Evolutionary conservation across 2,329 filamentous ascomycete species (phyloP).

Genomic region (Parafenestella ontariensis): DNA sequence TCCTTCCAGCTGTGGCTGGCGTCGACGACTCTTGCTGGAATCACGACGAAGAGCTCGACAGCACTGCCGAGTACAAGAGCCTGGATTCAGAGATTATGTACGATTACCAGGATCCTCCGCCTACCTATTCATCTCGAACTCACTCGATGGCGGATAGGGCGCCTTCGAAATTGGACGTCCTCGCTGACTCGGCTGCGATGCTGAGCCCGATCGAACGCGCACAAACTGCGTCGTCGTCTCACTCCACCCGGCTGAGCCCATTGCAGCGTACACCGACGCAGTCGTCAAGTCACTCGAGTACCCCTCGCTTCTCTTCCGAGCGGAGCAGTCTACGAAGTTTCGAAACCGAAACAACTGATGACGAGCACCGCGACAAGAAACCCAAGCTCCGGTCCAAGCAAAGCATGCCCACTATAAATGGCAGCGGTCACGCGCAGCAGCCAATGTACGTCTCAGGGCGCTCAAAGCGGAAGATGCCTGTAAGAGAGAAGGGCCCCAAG

Average conservation of each 20-base stretch:
- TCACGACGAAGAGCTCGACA: slow-evolving; percentile 50
- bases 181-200: slow-evolving; percentile 47
- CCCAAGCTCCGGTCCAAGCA: slow-evolving; percentile 48
- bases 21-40: slow-evolving; percentile 49
- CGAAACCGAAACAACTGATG: slow-evolving; percentile 45
- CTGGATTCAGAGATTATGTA: slow-evolving; percentile 52
- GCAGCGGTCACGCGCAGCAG: slow-evolving; percentile 29
- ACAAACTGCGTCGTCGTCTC: slow-evolving; percentile 26
- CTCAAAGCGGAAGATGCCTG: slow-evolving; percentile 52
- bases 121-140: slow-evolving; percentile 52
- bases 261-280: slow-evolving; percentile 19
- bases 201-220: slow-evolving; percentile 43
- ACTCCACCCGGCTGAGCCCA: slow-evolving; percentile 20
- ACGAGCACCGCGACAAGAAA: slow-evolving; percentile 52
- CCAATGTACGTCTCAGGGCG: slow-evolving; percentile 51
- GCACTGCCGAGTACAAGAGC: slow-evolving; percentile 45
- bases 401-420: slow-evolving; percentile 41
- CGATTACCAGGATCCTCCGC: slow-evolving; percentile 52
- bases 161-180: slow-evolving; percentile 47
- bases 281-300: slow-evolving; percentile 25
- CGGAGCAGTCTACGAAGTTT: slow-evolving; percentile 48
- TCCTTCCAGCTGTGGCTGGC: slow-evolving; percentile 41
- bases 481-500: slow-evolving; percentile 46
- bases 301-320: slow-evolving; percentile 41
- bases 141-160: slow-evolving; percentile 47